Evolutionary conservation across 2,329 filamentous ascomycete genomes (phyloP), one percentile per base, ranked within the genome.

Genomic region (Leptodontidium sp.): DNA sequence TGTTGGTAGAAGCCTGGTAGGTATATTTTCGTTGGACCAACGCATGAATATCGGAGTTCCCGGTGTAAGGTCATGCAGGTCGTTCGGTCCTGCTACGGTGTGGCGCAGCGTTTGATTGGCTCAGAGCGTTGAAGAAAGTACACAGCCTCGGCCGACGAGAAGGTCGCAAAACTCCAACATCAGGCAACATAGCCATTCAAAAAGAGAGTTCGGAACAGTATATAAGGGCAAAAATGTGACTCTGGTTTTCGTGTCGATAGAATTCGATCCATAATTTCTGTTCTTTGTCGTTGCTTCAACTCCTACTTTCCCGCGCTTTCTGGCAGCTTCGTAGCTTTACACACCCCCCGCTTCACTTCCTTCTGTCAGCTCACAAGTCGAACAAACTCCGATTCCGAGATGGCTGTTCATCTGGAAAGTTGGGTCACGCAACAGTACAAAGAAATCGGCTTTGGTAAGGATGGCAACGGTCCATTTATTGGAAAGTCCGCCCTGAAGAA

Each of bases 351-450:
- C 57, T 47, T 53, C 58, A 26, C 24, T 43, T 57, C 49, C 58
- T 55, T 62, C 35, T 45, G 24, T 21, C 26, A 47, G n/a, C 49
- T 14, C 14, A 45, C 35, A 43, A 53, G 21, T 45, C 24, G 17
- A 43, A 61, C 11, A 63, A 50, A 38, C 52, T 58, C 7, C 38
- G 58, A 58, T 59, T 35, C n/a, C 61, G 32, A 14, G 17, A 68
- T 68, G 66, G 24, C 55, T 40, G 61, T 64, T 68, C 61, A 68
- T 58, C 61, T 69, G 26, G 64, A 69, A 65, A 61, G 32, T 49
- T 69, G 68, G 68, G 68, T 69, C 26, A 61, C 53, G 32, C 59
- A 67, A 35, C 64, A 69, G 40, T 69, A 64, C 35, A 64, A 65
- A 49, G 68, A 69, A 64, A 61, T 69, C 32, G 68, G 68, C 7